Evolutionary conservation across 2,329 filamentous ascomycete genomes (phyloP), one percentile per base, ranked within the genome.

Genomic region (Fusarium equiseti): DNA sequence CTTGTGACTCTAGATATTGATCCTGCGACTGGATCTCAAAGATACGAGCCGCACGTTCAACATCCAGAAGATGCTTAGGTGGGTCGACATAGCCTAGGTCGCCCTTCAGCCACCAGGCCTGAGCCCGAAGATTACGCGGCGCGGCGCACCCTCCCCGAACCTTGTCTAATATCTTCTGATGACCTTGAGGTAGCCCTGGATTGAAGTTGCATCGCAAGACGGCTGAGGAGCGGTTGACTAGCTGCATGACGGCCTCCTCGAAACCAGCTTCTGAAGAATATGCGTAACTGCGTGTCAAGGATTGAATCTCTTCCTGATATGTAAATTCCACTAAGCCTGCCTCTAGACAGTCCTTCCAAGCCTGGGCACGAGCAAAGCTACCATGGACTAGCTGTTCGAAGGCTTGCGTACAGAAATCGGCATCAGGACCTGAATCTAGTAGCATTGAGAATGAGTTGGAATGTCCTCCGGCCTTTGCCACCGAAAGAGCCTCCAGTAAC

Each of bases 321-420:
- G 3, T 8, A 13, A 8, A 8, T 0, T 0, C 4, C 15, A 16
- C 2, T 2, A 35, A 8, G 1, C 29, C 38, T 2, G 8, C 10
- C 1, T 29, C 16, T 3, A 40, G 1, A 32, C 31, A 38, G 1
- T 16, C 9, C 1, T 24, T 16, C 40, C 24, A 57, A 1, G 50
- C 57, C 6, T 31, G 11, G 6, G 6, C 22, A 38, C 2, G 31
- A 3, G 61, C 32, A 11, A 66, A 29, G 1, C n/a, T 10, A 18
- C 5, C 1, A 1, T 66, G 63, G 4, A 66, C 22, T 2, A 6
- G 0, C 0, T 7, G 8, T 3, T 66, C 22, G 7, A 66, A 66
- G 8, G 49, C 1, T 0, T 71, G 31, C 7, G 46, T 5, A 27
- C 46, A 56, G 2, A 38, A n/a, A 0, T 63, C 46, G 2, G 26